These are phyloP conservation scores for Phytophthora ohioensis DNA, from an alignment of 352 stramenopile genomes.

Conservation along the genomic window DNA sequence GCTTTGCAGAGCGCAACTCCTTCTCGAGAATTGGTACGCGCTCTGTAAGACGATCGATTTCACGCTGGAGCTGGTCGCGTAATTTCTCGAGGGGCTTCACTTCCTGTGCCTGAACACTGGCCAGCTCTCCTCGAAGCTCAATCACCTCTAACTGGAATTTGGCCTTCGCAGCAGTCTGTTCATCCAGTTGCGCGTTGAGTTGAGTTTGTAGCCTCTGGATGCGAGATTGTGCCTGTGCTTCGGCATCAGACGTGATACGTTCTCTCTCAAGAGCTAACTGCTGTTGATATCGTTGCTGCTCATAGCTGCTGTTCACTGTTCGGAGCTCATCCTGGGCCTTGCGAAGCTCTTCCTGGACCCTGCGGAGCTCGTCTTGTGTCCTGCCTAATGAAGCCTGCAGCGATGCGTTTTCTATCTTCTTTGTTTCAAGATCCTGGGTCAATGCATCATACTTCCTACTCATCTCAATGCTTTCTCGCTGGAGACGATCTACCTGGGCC, in stretches of 20 bases:
- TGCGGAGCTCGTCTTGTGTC: slow-evolving; percentile 24
- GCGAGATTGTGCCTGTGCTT: slow-evolving; percentile 28
- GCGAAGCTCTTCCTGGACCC: slow-evolving; percentile 23
- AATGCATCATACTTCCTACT: slow-evolving; percentile 18
- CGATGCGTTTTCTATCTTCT: slow-evolving; percentile 18
- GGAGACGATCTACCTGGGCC: slow-evolving; percentile 12
- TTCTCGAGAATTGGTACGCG: slow-evolving; percentile 36
- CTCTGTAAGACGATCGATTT: slow-evolving; percentile 45
- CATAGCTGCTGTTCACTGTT: slow-evolving; percentile 34
- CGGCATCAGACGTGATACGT: slow-evolving; percentile 26
- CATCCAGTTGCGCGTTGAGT: slow-evolving; percentile 41
- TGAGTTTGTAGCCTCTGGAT: slow-evolving; percentile 39
- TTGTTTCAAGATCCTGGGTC: slow-evolving; percentile 21
- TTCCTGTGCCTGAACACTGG: slow-evolving; percentile 36
- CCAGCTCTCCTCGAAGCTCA: slow-evolving; percentile 38
- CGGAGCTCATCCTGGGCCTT: slow-evolving; percentile 35
- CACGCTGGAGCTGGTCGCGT: slow-evolving; percentile 47
- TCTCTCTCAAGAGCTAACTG: slow-evolving; percentile 34
- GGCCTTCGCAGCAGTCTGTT: slow-evolving; percentile 29
- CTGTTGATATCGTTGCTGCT: slow-evolving; percentile 37
- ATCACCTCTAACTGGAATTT: slow-evolving; percentile 43
- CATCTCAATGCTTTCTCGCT: slow-evolving; percentile 10
- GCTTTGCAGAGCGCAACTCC: slow-evolving; percentile 40
- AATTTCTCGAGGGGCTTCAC: slow-evolving; percentile 47
- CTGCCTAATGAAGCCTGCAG: slow-evolving; percentile 15